Percentiles rank a stretch among this genome's conserved stretches.
Evolutionary conservation across 2,329 filamentous ascomycete genomes (phyloP).

Genomic region (Ophiocordyceps robertsii): DNA sequence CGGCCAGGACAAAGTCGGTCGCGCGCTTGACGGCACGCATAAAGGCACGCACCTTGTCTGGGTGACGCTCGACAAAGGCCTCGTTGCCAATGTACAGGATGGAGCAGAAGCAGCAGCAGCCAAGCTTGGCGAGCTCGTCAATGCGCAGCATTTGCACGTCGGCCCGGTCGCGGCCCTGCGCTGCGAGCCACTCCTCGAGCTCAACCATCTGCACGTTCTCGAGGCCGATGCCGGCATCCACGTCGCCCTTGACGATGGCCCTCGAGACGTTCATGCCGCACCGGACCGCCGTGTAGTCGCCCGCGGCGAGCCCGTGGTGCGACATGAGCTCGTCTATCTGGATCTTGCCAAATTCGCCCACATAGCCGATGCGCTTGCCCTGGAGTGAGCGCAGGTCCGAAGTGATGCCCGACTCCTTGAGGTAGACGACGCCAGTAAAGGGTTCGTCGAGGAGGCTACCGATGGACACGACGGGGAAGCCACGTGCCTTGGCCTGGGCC

Average conservation of each 20-base stretch:
- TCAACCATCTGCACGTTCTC: conserved; percentile 80
- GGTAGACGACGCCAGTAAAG: conserved; percentile 67
- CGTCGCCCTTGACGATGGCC: conserved; percentile 58
- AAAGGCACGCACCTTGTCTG: conserved; percentile 53
- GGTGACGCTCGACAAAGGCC: conserved; percentile 50
- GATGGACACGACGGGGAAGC: conserved; percentile 60
- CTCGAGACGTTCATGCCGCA: conserved; percentile 74
- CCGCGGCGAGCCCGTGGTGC: conserved; percentile 60
- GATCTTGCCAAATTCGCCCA: conserved; percentile 73
- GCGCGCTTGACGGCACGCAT: conserved; percentile 61
- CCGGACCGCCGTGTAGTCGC: conserved; percentile 63
- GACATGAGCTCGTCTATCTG: conserved; percentile 72
- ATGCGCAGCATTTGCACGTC: conserved; percentile 74
- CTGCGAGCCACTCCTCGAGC: conserved; percentile 59
- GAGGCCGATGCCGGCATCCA: conserved; percentile 63
- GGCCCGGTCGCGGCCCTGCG: conserved; percentile 45
- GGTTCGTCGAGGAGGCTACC: conserved; percentile 67
- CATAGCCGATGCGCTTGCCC: conserved; percentile 67
- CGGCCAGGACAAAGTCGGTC: conserved; percentile 55
- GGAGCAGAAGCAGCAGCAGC: conserved; percentile 75
- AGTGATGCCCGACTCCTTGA: conserved; percentile 62
- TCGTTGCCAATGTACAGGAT: conserved; percentile 75
- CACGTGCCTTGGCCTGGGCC: conserved; percentile 54
- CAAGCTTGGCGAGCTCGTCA: conserved; percentile 64
- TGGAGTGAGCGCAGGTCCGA: conserved; percentile 61